These are phyloP conservation scores for Purshia tridentata DNA, from an alignment of 306 rosid species.

Conservation along the genomic window DNA sequence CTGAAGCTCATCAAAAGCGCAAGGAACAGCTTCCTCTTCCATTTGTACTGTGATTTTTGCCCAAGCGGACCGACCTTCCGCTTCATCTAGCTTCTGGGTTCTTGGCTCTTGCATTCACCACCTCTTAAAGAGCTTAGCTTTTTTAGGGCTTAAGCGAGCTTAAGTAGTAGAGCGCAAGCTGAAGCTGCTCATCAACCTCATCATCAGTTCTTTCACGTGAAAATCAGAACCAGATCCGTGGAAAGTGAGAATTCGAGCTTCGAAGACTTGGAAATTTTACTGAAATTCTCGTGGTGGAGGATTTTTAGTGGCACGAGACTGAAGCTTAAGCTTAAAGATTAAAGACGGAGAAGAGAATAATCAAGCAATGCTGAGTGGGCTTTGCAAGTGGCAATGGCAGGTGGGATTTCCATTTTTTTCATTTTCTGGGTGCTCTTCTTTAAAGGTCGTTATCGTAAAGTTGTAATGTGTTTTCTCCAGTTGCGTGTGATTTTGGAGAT, in stretches of 20 bases:
- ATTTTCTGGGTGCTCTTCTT: background rate
- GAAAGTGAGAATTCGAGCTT: no score
- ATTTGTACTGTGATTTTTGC: slow-evolving; percentile 57
- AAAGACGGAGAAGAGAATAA: slow-evolving; percentile 11
- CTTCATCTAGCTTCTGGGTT: slow-evolving; percentile 68
- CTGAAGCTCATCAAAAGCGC: slow-evolving; percentile 55
- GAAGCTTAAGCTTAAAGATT: slow-evolving; percentile 8
- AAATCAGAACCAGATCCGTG: slow-evolving; percentile 53
- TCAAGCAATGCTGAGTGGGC: slow-evolving; percentile 3
- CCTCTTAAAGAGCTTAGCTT: background rate
- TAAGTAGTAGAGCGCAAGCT: slow-evolving; percentile 8
- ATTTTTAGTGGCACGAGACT: background rate
- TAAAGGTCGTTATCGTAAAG: slow-evolving; percentile 33
- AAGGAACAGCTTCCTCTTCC: slow-evolving; percentile 67
- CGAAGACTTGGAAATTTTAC: no score
- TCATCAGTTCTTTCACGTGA: slow-evolving; percentile 4
- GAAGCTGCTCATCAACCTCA: background rate
- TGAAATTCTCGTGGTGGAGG: slow-evolving; percentile 1
- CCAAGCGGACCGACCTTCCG: slow-evolving; percentile 52
- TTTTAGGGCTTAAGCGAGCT: background rate
- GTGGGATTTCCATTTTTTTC: background rate
- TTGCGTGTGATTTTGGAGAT: slow-evolving; percentile 58
- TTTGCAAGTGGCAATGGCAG: slow-evolving; percentile 25
- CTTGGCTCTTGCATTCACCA: background rate
- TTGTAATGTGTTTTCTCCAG: slow-evolving; percentile 22